Evolutionary conservation across 208 protist genomes (phyloP), one percentile per base, ranked within the genome.

Genomic region (Trypanosomatidae sp.): DNA sequence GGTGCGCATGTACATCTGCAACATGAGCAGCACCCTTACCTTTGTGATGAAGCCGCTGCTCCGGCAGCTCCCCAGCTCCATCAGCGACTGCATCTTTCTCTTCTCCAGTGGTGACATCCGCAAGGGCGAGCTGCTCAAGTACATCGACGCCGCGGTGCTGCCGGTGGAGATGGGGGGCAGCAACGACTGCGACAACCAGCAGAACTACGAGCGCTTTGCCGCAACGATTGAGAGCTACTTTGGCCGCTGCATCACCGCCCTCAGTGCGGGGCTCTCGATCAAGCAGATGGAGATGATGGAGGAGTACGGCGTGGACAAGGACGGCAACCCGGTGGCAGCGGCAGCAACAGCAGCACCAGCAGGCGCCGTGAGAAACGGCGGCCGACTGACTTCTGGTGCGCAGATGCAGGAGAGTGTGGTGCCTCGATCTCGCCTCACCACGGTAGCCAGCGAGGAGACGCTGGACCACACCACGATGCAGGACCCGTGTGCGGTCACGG

Each of bases 201-300:
- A 77, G 28, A 84, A 91, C 66, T 94, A 88, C 80, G 73, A 83
- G 55, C 66, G 66, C 36, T 88, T 90, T 69, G 83, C 80, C 12
- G 71, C 55, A 0, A 73, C 76, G 0, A 75, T 94, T n/a, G 85
- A 92, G 71, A 59, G 39, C 22, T 91, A 94, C 69, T 94, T 88
- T 67, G 46, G 66, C 13, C 49, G 74, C 50, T 90, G 85, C 74
- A 74, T 85, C 69, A 15, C 9, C 19, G 74, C 85, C 2, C 79
- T 90, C 15, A 36, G 47, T 33, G 22, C 73, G 58, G 81, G 78
- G n/a, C n/a, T n/a, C n/a, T 75, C 80, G 9, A 88, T 90, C 58
- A 90, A 90, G 62, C 67, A 87, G 30, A 88, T 88, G 82, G 86
- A 90, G 41, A 84, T 89, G 86, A 90, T 90, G 86, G 81, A 88